Percentiles rank a stretch among this genome's conserved stretches.
These are phyloP conservation scores for Phoma sp. DNA, from an alignment of 2,329 filamentous ascomycete species.

Conservation along the genomic window DNA sequence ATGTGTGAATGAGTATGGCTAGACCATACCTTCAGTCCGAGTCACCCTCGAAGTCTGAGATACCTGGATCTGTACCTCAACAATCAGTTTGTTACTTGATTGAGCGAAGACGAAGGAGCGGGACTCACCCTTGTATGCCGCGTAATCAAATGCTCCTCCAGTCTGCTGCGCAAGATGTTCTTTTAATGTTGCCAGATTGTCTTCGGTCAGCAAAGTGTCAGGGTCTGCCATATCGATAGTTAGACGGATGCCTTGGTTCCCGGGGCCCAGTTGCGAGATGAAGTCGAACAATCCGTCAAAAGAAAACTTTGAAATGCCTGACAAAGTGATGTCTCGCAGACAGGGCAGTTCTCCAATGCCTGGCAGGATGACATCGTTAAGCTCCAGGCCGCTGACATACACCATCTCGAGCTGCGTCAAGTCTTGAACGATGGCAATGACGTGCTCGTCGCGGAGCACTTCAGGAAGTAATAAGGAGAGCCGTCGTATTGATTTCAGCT, in stretches of 20 bases:
- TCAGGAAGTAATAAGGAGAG: conserved; percentile 61
- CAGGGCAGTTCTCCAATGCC: conserved; percentile 55
- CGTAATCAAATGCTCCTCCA: conserved; percentile 54
- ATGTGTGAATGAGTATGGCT: too few species aligned
- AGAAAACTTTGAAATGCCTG: conserved; percentile 63
- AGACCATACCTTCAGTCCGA: conserved; percentile 46
- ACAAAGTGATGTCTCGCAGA: conserved; percentile 61
- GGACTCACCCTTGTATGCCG: conserved; percentile 50
- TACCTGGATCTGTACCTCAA: conserved; percentile 49
- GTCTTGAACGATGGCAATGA: conserved; percentile 55
- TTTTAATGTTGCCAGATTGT: conserved; percentile 48
- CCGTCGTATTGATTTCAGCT: conserved; percentile 59
- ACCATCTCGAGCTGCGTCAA: conserved; percentile 62
- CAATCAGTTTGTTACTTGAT: background rate
- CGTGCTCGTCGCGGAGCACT: conserved; percentile 58
- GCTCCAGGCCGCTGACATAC: conserved; percentile 61
- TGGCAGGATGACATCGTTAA: conserved; percentile 58
- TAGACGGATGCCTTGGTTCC: conserved; percentile 52
- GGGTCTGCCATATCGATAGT: conserved; percentile 55
- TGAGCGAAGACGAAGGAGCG: background rate
- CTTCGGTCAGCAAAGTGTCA: conserved; percentile 49
- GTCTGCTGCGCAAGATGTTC: conserved; percentile 49
- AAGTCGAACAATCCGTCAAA: conserved; percentile 57
- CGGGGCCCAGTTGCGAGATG: conserved; percentile 48
- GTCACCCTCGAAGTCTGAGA: conserved; percentile 54